phyloP scores from a whole-genome alignment of 768 basidiomycete species.

The Amanita exitialis region DNA sequence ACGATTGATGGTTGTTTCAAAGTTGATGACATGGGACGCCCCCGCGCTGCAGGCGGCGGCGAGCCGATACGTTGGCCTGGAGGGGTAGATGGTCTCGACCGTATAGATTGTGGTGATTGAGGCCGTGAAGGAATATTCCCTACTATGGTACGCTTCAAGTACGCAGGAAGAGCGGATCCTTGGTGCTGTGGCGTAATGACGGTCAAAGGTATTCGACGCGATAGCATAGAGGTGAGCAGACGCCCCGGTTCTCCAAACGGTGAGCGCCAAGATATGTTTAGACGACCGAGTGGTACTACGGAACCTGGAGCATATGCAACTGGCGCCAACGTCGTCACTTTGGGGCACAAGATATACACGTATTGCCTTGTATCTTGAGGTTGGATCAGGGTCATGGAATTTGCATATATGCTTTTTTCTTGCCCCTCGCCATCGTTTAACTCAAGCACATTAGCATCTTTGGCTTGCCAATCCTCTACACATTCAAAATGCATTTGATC shows the following conservation, averaged over 20 bases:
- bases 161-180: conserved; percentile 64
- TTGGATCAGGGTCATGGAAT: conserved; percentile 60
- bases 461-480: conserved; percentile 52
- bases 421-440: conserved; percentile 14
- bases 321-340: conserved; percentile 30
- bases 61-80: conserved; percentile 10
- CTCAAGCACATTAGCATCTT: conserved; percentile 40
- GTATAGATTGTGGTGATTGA: conserved; percentile 43
- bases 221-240: conserved; percentile 81
- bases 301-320: conserved; percentile 52
- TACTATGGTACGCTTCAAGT: conserved; percentile 52
- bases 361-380: conserved; percentile 85
- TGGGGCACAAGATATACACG: conserved; percentile 70
- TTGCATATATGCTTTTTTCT: conserved; percentile 40
- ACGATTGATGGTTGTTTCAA: conserved; percentile 14
- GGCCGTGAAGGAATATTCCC: conserved; percentile 27
- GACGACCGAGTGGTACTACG: conserved; percentile 69
- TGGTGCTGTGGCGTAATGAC: conserved; percentile 33
- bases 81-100: conserved; percentile 3
- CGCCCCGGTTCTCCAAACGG: conserved; percentile 80
- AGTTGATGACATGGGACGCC: conserved; percentile 42
- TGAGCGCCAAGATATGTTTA: conserved; percentile 86
- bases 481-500: conserved; percentile 76
- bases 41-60: conserved; percentile 30
- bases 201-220: conserved; percentile 63